A percentile compares a stretch with the other conserved stretches of the same genome.
These are phyloP conservation scores for Podospora appendiculata DNA, from an alignment of 495 filamentous ascomycete genomes.

Conservation along the genomic window DNA sequence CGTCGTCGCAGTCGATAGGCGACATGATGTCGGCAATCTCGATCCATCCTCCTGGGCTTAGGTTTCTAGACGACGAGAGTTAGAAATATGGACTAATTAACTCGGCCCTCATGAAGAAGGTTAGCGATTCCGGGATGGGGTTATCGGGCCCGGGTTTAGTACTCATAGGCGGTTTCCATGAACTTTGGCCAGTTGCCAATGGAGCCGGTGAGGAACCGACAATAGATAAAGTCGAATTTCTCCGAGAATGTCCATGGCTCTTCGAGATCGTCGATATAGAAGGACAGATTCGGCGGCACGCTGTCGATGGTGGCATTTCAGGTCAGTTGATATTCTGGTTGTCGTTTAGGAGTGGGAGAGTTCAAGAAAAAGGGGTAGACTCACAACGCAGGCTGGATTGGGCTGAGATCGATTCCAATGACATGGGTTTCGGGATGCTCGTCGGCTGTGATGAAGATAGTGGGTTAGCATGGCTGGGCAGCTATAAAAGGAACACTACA, in stretches of 20 bases:
- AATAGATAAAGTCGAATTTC: constrained; percentile 41
- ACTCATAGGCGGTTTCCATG: constrained; percentile 7
- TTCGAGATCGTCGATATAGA: constrained; percentile 35
- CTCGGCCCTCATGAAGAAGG: too few species aligned
- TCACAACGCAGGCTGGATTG: constrained; percentile 38
- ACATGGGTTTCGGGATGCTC: constrained; percentile 14
- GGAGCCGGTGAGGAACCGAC: constrained; percentile 31
- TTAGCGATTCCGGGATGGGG: too few species aligned
- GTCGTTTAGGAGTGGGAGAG: too few species aligned
- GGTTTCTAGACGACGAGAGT: constrained; percentile 3
- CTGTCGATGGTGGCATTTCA: too few species aligned
- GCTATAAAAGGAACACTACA: too few species aligned
- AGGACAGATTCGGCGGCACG: constrained; percentile 25
- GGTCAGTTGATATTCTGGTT: too few species aligned
- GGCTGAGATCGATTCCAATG: constrained; percentile 32
- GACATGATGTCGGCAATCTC: constrained; percentile 9
- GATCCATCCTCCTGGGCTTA: constrained; percentile 19
- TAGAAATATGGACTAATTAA: too few species aligned
- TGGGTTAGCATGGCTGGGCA: too few species aligned
- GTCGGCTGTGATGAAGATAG: neutral
- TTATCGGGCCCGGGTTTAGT: too few species aligned
- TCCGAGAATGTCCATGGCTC: constrained; percentile 32
- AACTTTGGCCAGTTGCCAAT: constrained; percentile 35
- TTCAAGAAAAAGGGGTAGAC: too few species aligned
- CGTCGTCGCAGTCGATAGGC: constrained; percentile 46